Evolutionary conservation across 306 rosid genomes (phyloP).

Genomic region (Vigna hirtella): DNA sequence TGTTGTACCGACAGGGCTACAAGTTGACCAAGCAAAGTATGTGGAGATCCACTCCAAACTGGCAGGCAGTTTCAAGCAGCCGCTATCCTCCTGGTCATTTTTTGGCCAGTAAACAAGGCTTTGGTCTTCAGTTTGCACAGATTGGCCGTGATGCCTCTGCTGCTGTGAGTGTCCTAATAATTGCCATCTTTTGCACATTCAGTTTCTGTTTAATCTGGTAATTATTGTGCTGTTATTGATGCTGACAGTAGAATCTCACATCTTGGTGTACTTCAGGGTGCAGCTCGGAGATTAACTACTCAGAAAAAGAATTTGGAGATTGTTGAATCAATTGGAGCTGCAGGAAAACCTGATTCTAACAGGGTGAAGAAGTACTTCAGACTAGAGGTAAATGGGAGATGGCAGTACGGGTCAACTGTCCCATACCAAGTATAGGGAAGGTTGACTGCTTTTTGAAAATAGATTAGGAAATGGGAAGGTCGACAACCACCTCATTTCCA

Average conservation of each 20-base stretch:
- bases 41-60: conserved; percentile 83
- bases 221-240: conserved; percentile 29
- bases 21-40: conserved; percentile 85
- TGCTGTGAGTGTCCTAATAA: conserved; percentile 66
- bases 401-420: neutral
- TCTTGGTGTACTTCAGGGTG: conserved; percentile 70
- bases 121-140: conserved; percentile 94
- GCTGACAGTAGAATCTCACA: conserved; percentile 37
- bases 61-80: conserved; percentile 86
- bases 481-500: neutral
- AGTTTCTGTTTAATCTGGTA: conserved; percentile 6
- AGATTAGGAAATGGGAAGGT: neutral
- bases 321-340: conserved; percentile 87
- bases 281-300: conserved; percentile 90
- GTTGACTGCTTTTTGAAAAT: conserved; percentile 18
- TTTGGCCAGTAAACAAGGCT: conserved; percentile 88
- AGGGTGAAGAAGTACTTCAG: conserved; percentile 88
- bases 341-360: conserved; percentile 77
- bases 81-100: conserved; percentile 92
- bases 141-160: conserved; percentile 99
- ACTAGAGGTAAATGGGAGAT: conserved; percentile 71
- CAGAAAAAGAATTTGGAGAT: conserved; percentile 82
- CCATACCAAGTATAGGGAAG: neutral
- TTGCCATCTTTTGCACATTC: conserved; percentile 42
- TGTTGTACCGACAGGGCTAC: conserved; percentile 67